These are phyloP conservation scores for Corylus americana DNA, from an alignment of 306 rosid genomes.

Conservation along the genomic window DNA sequence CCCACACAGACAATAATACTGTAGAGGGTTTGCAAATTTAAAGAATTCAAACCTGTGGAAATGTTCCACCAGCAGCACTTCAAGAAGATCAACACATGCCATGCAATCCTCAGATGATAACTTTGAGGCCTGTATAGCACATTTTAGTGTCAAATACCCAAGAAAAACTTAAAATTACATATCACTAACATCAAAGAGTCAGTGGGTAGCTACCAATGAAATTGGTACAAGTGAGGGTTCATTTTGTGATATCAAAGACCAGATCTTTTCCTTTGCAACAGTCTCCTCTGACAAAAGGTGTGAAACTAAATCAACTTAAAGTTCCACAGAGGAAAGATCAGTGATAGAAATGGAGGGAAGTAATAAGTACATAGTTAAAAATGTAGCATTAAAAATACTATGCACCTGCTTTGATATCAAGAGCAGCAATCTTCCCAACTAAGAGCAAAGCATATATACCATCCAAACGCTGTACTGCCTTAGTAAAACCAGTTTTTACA, in stretches of 20 bases:
- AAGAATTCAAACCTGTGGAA: conserved; percentile 50
- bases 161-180: conserved; percentile 9
- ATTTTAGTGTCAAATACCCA: conserved; percentile 20
- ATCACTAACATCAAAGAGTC: conserved; percentile 17
- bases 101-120: conserved; percentile 73
- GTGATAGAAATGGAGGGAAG: conserved; percentile 3
- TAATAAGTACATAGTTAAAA: conserved; percentile 7
- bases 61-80: conserved; percentile 75
- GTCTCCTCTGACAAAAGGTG: conserved; percentile 62
- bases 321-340: background rate
- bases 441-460: conserved; percentile 87
- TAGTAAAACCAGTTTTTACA: conserved; percentile 92
- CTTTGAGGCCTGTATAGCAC: conserved; percentile 70
- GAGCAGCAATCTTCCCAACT: conserved; percentile 78
- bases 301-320: conserved; percentile 22
- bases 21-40: conserved; percentile 10
- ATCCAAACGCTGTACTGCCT: conserved; percentile 92
- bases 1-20: background rate
- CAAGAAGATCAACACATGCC: conserved; percentile 82
- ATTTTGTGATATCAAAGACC: conserved; percentile 80
- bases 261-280: conserved; percentile 80
- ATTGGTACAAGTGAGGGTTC: conserved; percentile 85
- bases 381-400: conserved; percentile 1
- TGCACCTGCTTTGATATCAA: conserved; percentile 94
- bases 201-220: conserved; percentile 59